Evolutionary conservation across 2,329 filamentous ascomycete genomes (phyloP), one percentile per base, ranked within the genome.

Genomic region (Botryotinia globosa): DNA sequence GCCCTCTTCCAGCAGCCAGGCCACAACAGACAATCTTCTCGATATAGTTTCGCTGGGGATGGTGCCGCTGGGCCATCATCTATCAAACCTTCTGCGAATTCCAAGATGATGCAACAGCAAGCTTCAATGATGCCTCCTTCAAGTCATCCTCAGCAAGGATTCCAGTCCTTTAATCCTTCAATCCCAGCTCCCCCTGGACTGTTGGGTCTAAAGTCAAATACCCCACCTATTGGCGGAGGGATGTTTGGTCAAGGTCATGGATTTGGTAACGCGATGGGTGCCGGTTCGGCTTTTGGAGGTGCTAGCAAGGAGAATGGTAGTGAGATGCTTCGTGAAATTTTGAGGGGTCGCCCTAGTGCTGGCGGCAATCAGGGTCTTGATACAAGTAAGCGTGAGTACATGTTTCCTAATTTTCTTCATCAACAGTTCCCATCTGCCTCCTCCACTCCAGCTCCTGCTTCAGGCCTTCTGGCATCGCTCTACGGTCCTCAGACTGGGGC

Each of bases 311-410:
- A 97, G 78, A 85, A 84, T 69, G 89, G 87, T 76, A 88, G 90
- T 77, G 92, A 94, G 77, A 85, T 96, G 81, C 88, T 97, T 84
- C 92, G 94, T 82, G 92, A 93, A 81, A 86, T 97, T 80, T 88
- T 97, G 80, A 90, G 94, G 80, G 88, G 89, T 80, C 89, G 89
- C 80, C 87, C 88, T 80, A 84, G 82, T 78, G 82, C 88, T 80
- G 88, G 87, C 81, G 89, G 88, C 82, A 88, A 87, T 82, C 92
- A 94, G 84, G 87, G 88, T 82, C 91, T 92, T 84, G 94, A 97
- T 85, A 88, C 90, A 84, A 91, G 90, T 90, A 97, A 97, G 94
- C 94, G 94, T 97, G 94, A 97, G 94, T 97, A 92, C 87, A 91
- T 94, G 87, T 92, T 94, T 90, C 93, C 94, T 91, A 93, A 92